A percentile compares a stretch with the other conserved stretches of the same genome.
These are phyloP conservation scores for Solanum boliviense DNA, from an alignment of 257 asterid species.

Conservation along the genomic window DNA sequence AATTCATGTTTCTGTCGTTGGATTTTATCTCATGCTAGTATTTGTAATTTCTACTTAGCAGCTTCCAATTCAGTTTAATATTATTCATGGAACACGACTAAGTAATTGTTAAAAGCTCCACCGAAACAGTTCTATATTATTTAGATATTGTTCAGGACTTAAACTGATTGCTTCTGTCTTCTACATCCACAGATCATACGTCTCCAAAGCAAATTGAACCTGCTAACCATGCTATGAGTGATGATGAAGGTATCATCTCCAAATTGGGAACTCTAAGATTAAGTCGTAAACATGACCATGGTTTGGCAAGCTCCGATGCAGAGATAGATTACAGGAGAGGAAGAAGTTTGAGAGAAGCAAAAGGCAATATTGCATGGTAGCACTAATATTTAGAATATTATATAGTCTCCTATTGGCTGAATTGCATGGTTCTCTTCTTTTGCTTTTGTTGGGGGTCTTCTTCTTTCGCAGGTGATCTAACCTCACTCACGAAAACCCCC, in stretches of 20 bases:
- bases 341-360: conserved; percentile 67
- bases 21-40: neutral
- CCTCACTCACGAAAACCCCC: conserved; percentile 8
- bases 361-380: conserved; percentile 29
- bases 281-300: conserved; percentile 46
- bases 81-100: neutral
- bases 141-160: neutral
- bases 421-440: conserved; percentile 11
- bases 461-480: conserved; percentile 20
- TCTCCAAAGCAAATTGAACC: conserved; percentile 30
- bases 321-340: conserved; percentile 89
- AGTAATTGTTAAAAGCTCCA: neutral
- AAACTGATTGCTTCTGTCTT: neutral
- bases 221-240: conserved; percentile 35
- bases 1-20: neutral
- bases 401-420: conserved; percentile 11
- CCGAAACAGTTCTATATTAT: neutral
- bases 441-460: conserved; percentile 12
- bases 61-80: neutral
- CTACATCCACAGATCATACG: conserved; percentile 32
- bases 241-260: conserved; percentile 52
- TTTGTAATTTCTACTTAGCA: neutral
- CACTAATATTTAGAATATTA: conserved; percentile 4
- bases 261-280: conserved; percentile 43
- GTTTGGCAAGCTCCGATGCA: conserved; percentile 81